A percentile compares a stretch with the other conserved stretches of the same genome.
phyloP scores from a whole-genome alignment of 495 filamentous ascomycete genomes.

The Aspergillus coremiiformis region DNA sequence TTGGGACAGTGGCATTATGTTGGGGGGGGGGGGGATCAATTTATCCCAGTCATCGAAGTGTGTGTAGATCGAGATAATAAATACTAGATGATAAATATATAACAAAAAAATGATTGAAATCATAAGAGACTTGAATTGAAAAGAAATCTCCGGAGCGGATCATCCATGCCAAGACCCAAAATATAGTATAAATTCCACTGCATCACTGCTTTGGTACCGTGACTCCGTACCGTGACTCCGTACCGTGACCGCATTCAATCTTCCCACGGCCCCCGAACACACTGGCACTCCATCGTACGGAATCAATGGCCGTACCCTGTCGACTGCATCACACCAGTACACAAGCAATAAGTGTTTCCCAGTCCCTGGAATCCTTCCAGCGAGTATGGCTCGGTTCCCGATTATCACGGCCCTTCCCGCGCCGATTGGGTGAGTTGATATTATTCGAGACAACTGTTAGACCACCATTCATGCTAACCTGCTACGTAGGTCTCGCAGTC shows the following conservation, averaged over 20 bases:
- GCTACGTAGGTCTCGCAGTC: slow-evolving; percentile 61
- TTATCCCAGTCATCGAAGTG: no score
- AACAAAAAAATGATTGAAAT: no score
- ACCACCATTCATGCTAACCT: not conserved
- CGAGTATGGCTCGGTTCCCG: slow-evolving; percentile 41
- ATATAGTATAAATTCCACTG: no score
- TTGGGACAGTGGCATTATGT: no score
- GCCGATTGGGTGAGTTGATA: slow-evolving; percentile 11
- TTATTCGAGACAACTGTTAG: not conserved
- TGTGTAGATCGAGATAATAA: no score
- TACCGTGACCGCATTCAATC: no score
- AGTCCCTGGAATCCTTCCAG: slow-evolving; percentile 48
- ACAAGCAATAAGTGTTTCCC: slow-evolving; percentile 38
- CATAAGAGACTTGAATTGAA: not conserved
- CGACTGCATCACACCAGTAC: slow-evolving; percentile 3
- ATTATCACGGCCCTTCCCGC: slow-evolving; percentile 10
- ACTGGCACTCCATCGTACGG: no score
- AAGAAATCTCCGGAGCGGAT: not conserved
- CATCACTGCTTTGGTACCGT: no score
- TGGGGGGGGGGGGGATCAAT: no score
- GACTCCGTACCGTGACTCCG: no score
- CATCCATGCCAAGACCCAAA: not conserved
- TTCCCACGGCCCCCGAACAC: no score
- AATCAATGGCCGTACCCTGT: slow-evolving; percentile 11
- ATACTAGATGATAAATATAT: no score